Base-by-base conservation (phyloP, 2,329 filamentous ascomycete species). In the Stagonosporopsis chrysanthemi region DNA sequence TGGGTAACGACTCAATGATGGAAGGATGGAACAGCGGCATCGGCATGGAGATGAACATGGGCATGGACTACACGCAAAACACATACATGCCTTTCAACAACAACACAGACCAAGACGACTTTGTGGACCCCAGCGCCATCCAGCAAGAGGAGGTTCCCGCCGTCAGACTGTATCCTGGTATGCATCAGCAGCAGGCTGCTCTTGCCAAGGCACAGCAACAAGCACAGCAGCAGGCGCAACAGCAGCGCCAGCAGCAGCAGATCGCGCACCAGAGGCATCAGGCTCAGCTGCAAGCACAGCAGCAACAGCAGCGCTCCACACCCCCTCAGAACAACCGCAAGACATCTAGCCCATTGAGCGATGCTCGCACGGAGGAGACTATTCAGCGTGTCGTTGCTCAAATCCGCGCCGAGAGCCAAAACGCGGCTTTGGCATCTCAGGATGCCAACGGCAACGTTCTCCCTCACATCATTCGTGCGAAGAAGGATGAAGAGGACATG, bases 401-500 rank as follows among this genome's bases (percentile, higher is more conserved):
- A 51, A 97, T 98, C 89, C 88, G 93, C 67, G 87, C 91, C 67
- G 86, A 81, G 65, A 92, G 90, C 77, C 73, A 76, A 60, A 73
- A 73, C 56, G 66, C 66, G 52, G 82, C 85, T 14, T 78, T 81
- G 6, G 80, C 83, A 4, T 77, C 81, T 15, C 83, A 86, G 15
- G 81, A 85, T 45, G 78, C 77, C 60, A 76, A 77, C 29, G 69
- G 76, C 31, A 74, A 74, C 59, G 75, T 83, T 12, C 76, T 88
- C n/a, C 82, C 87, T 53, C 89, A 91, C 73, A 85, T 92, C 67
- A 83, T 89, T 46, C 89, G 88, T 62, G 79, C 86, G 62, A 93
- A 89, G 84, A 98, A 98, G 83, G 92, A 97, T 41, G 93, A 98
- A 70, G 93, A 97, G 61, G 94, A 98, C 50, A 98, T 99, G 94